Base-by-base conservation (phyloP, 202 grass and related monocot species). In the Hordeum pubiflorum region DNA sequence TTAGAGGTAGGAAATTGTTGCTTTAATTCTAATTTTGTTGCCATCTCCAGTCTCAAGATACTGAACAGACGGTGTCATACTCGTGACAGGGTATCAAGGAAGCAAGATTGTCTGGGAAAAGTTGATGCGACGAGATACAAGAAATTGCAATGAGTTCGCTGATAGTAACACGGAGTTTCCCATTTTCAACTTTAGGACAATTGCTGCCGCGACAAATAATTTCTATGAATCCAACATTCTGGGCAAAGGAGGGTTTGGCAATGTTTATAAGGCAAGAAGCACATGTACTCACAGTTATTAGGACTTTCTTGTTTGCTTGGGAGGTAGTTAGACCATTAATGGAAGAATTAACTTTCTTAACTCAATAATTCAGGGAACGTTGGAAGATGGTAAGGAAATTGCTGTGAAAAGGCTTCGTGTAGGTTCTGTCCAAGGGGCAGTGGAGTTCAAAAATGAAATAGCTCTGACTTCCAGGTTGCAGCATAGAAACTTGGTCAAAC, bases 161-260 rank as follows among this genome's bases (percentile, higher is more conserved):
- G 80, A 27, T 32, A 55, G 6, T 18, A 74, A 65, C 20, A 2
- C 46, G 18, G 75, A 79, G 0, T 60, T 74, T 15, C 68, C 74
- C n/a, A 50, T 74, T 58, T 65, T 80, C 14, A 83, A 21, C 59
- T 87, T 83, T 14, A 67, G 59, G 56, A 48, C 63, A 56, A 86
- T 91, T 70, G 11, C 62, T 36, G 23, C 15, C 1, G 78, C 85
- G 1, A 91, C 85, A 40, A 37, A 83, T 64, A 74, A 83, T 59
- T 87, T 83, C 32, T 82, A 60, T 37, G 81, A 54, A 72, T 85
- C 69, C 9, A 34, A 63, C 54, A 82, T 79, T 61, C 68, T 88
- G 79, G 86, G 89, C 32, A 57, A 71, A 79, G 89, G 85, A 75
- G 82, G 86, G 56, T 91, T 88, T 83, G 89, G 82, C 20, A 86